A percentile compares a stretch with the other conserved stretches of the same genome.
phyloP scores from a whole-genome alignment of 164 flowering plant genomes.

The Macadamia integrifolia region DNA sequence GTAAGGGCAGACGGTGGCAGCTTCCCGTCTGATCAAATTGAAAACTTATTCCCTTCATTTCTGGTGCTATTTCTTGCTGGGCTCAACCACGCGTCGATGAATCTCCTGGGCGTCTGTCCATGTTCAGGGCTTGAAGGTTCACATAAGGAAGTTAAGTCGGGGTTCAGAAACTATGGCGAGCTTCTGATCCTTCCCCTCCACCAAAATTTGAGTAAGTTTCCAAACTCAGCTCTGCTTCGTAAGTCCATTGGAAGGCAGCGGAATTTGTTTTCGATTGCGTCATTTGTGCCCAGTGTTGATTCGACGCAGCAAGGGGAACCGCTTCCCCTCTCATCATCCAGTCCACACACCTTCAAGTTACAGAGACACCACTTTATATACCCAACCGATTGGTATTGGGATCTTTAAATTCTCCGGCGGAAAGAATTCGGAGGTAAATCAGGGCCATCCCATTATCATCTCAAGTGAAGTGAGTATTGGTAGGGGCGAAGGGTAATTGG shows the following conservation, averaged over 20 bases:
- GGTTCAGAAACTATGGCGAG: constrained; percentile 23
- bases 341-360: constrained; percentile 35
- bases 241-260: constrained; percentile 14
- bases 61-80: constrained; percentile 12
- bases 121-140: constrained; percentile 2
- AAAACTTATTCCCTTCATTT: constrained; percentile 12
- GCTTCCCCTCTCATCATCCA: constrained; percentile 45
- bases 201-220: constrained; percentile 15
- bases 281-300: constrained; percentile 38
- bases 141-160: constrained; percentile 13
- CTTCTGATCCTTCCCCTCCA: not conserved
- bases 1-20: constrained; percentile 39
- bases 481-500: too few species aligned
- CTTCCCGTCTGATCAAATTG: constrained; percentile 19
- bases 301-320: constrained; percentile 13
- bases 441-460: too few species aligned
- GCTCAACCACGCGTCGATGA: constrained; percentile 67
- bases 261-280: constrained; percentile 21
- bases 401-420: too few species aligned
- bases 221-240: constrained; percentile 23
- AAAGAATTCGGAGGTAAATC: too few species aligned
- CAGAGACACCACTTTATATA: not conserved
- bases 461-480: too few species aligned
- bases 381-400: too few species aligned
- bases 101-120: constrained; percentile 32